Percentiles rank a stretch among this genome's conserved stretches.
Conservation (phyloP, 2,329 filamentous ascomycete genomes). For the Sarocladium oryzae region DNA sequence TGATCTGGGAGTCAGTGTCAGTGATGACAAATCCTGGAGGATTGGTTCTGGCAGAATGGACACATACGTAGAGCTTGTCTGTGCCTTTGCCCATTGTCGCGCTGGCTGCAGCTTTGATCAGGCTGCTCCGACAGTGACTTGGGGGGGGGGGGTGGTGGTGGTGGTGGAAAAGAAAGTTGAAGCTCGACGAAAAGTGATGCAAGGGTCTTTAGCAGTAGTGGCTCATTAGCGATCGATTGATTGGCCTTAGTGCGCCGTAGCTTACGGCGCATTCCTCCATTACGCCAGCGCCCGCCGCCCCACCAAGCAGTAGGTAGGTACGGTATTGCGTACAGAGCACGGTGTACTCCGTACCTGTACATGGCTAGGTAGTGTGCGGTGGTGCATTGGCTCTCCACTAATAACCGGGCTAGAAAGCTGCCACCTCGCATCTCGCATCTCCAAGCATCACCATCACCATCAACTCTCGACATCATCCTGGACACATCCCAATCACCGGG, state of each 20-base stretch:
- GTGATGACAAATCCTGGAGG: background rate
- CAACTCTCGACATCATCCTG: background rate
- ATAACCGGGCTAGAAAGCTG: slow-evolving; percentile 5
- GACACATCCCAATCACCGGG: background rate
- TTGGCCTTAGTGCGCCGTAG: too few relatives aligned
- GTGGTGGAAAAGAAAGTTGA: background rate
- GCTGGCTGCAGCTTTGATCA: slow-evolving; percentile 4
- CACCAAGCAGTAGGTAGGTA: too few relatives aligned
- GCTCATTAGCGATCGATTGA: too few relatives aligned
- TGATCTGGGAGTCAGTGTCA: slow-evolving; percentile 50
- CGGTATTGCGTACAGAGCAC: too few relatives aligned
- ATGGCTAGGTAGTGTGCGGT: too few relatives aligned
- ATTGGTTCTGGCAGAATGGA: background rate
- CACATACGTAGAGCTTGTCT: slow-evolving; percentile 37
- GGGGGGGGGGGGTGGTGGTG: too few relatives aligned
- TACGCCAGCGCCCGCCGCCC: too few relatives aligned
- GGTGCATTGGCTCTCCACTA: slow-evolving; percentile 10
- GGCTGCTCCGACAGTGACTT: slow-evolving; percentile 7
- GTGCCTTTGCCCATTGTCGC: slow-evolving; percentile 35
- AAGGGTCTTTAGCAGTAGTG: too few relatives aligned
- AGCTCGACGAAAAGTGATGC: background rate
- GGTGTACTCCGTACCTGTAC: too few relatives aligned
- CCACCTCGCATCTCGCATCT: slow-evolving; percentile 9
- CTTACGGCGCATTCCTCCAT: too few relatives aligned
- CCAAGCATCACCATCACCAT: background rate